These are phyloP conservation scores for Stenogyne calaminthoides DNA, from an alignment of 305 asterid genomes.

Conservation along the genomic window DNA sequence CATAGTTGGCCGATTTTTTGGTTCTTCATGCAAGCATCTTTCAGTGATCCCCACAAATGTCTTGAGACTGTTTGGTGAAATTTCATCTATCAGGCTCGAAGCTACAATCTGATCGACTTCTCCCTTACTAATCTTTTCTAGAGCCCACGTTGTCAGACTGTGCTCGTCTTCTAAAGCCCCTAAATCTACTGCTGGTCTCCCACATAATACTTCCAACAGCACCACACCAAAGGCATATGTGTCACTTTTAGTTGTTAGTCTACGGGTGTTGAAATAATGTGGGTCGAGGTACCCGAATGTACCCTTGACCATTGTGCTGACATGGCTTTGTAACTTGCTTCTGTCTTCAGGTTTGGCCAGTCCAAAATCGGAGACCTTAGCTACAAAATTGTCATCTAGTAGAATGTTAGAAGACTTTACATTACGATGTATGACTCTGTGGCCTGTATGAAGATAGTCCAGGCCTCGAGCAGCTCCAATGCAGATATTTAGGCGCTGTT, in stretches of 20 bases:
- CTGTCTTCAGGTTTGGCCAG: background rate
- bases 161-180: slow-evolving; percentile 25
- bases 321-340: slow-evolving; percentile 34
- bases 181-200: slow-evolving; percentile 41
- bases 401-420: background rate
- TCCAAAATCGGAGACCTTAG: slow-evolving; percentile 3
- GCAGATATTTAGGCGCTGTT: background rate
- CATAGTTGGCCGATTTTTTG: slow-evolving; percentile 36
- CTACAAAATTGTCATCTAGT: background rate
- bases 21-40: slow-evolving; percentile 39
- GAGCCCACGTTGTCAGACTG: slow-evolving; percentile 35
- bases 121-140: slow-evolving; percentile 29
- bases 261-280: slow-evolving; percentile 25
- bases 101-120: slow-evolving; percentile 37
- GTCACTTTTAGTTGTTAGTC: slow-evolving; percentile 39
- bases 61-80: slow-evolving; percentile 34
- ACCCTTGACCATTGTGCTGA: slow-evolving; percentile 42
- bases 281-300: slow-evolving; percentile 52
- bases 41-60: slow-evolving; percentile 34
- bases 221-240: slow-evolving; percentile 55
- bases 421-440: slow-evolving; percentile 7
- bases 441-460: slow-evolving; percentile 3
- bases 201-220: slow-evolving; percentile 46
- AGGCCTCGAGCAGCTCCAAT: background rate
- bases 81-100: slow-evolving; percentile 30